A percentile compares a stretch with the other conserved stretches of the same genome.
phyloP scores from a whole-genome alignment of 2,329 filamentous ascomycete genomes.

The Trichoderma atroviride region DNA sequence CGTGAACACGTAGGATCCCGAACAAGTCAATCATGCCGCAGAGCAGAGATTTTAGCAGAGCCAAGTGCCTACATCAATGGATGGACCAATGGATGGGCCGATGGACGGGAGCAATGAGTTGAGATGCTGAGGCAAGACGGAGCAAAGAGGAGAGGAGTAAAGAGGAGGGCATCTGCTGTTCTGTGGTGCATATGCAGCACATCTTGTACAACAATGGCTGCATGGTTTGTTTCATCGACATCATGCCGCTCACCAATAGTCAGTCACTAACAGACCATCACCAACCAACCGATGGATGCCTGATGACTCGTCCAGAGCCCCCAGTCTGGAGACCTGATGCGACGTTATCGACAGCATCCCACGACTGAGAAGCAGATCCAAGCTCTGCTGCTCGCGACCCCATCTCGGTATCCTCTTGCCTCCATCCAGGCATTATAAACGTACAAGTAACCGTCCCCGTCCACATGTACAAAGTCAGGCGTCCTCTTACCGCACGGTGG shows the following conservation, averaged over 20 bases:
- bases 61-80: too few species aligned
- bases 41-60: neutral
- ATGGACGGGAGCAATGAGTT: neutral
- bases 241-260: neutral
- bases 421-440: neutral
- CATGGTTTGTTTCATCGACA: slow-evolving; percentile 16
- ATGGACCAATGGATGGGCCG: neutral
- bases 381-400: neutral
- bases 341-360: neutral
- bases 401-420: neutral
- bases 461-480: neutral
- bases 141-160: neutral
- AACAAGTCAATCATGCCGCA: neutral
- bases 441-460: neutral
- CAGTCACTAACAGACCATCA: neutral
- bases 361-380: neutral
- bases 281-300: slow-evolving; percentile 11
- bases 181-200: slow-evolving; percentile 11
- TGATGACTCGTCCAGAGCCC: neutral
- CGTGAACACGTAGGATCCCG: slow-evolving; percentile 24
- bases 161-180: neutral
- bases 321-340: neutral
- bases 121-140: neutral
- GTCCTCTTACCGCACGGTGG: slow-evolving; percentile 9
- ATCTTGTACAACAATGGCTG: slow-evolving; percentile 24